These are phyloP conservation scores for Penicillium samsonianum DNA, from an alignment of 495 filamentous ascomycete species.

Conservation along the genomic window DNA sequence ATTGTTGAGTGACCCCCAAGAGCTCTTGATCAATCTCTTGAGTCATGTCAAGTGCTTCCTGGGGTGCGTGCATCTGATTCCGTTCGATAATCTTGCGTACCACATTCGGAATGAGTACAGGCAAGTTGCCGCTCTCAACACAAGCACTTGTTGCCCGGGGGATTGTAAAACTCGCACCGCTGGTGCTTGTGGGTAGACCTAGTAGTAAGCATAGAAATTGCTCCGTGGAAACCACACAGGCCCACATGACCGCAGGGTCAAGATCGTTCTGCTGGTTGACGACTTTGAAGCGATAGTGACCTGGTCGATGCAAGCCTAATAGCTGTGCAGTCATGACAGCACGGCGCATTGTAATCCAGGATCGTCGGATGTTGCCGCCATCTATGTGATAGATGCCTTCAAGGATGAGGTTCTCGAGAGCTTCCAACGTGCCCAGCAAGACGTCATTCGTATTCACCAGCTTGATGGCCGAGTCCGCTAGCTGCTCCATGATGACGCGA, in stretches of 20 bases:
- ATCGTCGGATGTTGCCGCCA: constrained; percentile 45
- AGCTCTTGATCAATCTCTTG: constrained; percentile 4
- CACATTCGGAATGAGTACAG: not conserved
- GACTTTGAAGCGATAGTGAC: not conserved
- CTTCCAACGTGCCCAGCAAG: constrained; percentile 46
- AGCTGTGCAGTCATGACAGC: constrained; percentile 23
- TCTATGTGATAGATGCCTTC: constrained; percentile 49
- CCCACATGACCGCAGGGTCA: constrained; percentile 1
- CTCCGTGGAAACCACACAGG: constrained; percentile 1
- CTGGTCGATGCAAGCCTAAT: constrained; percentile 2
- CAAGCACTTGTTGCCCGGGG: not conserved
- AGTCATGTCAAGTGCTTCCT: constrained; percentile 1
- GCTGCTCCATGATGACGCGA: constrained; percentile 31
- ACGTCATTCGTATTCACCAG: constrained; percentile 50
- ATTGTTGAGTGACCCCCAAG: constrained; percentile 2
- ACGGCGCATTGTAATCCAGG: constrained; percentile 42
- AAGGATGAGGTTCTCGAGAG: constrained; percentile 51
- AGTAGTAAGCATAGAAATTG: constrained; percentile 1
- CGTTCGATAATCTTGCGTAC: constrained; percentile 1
- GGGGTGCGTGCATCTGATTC: not conserved
- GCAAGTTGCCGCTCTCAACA: constrained; percentile 1
- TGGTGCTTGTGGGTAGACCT: not conserved
- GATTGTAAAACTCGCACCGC: constrained; percentile 2
- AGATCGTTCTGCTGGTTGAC: not conserved
- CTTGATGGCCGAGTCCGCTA: constrained; percentile 39